Evolutionary conservation across 2,329 filamentous ascomycete species (phyloP).

Genomic region (Fusarium stilboides): DNA sequence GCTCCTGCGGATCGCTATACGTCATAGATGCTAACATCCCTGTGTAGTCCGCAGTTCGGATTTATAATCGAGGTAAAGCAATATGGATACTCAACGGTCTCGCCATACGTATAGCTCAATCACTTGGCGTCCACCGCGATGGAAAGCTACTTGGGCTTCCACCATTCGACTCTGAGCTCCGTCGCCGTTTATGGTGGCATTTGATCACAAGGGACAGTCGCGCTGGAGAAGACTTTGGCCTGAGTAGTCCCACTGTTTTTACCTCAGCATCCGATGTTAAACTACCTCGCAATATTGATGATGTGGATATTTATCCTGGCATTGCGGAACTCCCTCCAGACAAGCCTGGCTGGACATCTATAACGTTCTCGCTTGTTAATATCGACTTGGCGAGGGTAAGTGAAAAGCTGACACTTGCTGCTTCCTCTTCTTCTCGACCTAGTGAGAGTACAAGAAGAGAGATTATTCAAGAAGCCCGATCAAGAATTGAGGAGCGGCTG

Average conservation of each 20-base stretch:
- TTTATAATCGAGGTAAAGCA: slow-evolving; percentile 7
- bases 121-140: slow-evolving; percentile 1
- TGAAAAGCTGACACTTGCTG: not conserved
- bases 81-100: slow-evolving; percentile 17
- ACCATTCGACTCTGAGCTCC: slow-evolving; percentile 9
- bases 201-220: slow-evolving; percentile 14
- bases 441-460: not conserved
- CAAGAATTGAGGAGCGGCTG: not conserved
- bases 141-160: not conserved
- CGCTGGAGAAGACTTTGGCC: slow-evolving; percentile 8
- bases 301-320: not conserved
- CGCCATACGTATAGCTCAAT: not conserved
- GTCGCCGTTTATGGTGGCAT: slow-evolving; percentile 23
- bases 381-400: not conserved
- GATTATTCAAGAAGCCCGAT: not conserved
- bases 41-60: slow-evolving; percentile 2
- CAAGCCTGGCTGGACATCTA: not conserved
- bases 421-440: accelerated
- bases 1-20: accelerated
- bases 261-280: not conserved
- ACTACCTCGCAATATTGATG: slow-evolving; percentile 1
- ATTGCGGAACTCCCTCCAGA: not conserved
- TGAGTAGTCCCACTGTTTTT: not conserved
- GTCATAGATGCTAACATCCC: not conserved
- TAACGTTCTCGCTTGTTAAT: slow-evolving; percentile 4